Base-by-base conservation (phyloP, 2,329 filamentous ascomycete species). In the Fusarium sulawesiense region DNA sequence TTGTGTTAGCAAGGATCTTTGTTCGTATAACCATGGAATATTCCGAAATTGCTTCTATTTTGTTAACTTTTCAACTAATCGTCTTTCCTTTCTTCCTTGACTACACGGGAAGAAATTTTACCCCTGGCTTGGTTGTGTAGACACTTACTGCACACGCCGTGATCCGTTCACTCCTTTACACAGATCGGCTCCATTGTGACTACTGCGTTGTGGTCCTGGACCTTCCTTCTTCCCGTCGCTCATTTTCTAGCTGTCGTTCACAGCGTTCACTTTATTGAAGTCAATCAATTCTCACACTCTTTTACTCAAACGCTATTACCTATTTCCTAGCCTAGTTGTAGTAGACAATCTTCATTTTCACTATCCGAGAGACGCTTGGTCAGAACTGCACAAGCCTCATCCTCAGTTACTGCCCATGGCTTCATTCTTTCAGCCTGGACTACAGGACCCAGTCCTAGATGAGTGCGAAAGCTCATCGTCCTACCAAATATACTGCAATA, bases 391-490 rank as follows among this genome's bases (percentile, higher is more conserved):
- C n/a, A 11, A 16, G 18, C 18, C 13, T 10, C 4, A 44, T 13
- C 7, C 11, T 23, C 21, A 23, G 7, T 13, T 6, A 23, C n/a
- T 14, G 14, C 12, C 25, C 14, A 54, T 54, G 50, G 50, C 50
- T 21, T 54, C 50, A 44, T 54, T 54, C 50, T 32, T 54, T 21
- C 50, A 54, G 37, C 50, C 50, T 45, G 50, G 50, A 4, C 27
- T 32, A 25, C 16, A 54, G 2, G 50, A 32, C 40, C 40, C 50
- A 2, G 50, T 44, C 16, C 7, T 21, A 3, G 27, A 54, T 6
- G 50, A 30, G 7, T 54, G 50, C 11, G 8, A 54, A 7, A 21
- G 27, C 27, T 54, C 40, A 14, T n/a, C 40, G 9, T 11, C 14
- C 6, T 44, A 45, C 12, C 50, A 54, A 16, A 40, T 54, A 6